Evolutionary conservation across 108 stramenopile genomes (phyloP).

Genomic region (Cyclotella atomus): DNA sequence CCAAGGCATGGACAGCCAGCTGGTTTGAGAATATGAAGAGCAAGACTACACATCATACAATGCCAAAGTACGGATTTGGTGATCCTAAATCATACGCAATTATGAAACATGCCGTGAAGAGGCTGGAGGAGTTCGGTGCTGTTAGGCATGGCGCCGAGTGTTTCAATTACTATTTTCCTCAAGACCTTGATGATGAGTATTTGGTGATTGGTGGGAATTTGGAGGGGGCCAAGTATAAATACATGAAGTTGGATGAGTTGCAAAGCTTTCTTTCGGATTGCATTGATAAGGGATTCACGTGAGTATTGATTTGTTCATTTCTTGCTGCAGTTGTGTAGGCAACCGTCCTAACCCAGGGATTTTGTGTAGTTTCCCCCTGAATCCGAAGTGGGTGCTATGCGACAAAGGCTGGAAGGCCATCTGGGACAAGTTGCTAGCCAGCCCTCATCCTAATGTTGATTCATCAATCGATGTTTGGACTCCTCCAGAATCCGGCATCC

Average conservation of each 20-base stretch:
- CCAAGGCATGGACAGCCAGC: conserved; percentile 64
- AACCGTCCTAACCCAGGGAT: no score
- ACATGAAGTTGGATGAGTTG: conserved; percentile 63
- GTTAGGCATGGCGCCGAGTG: conserved; percentile 79
- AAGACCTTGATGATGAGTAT: conserved; percentile 71
- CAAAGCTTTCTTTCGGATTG: conserved; percentile 55
- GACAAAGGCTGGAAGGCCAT: conserved; percentile 48
- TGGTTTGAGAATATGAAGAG: conserved; percentile 73
- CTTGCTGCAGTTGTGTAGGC: no score
- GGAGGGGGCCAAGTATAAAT: conserved; percentile 56
- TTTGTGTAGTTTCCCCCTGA: conserved; percentile 57
- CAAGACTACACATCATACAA: conserved; percentile 40
- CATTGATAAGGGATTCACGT: conserved; percentile 67
- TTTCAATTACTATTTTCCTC: conserved; percentile 82
- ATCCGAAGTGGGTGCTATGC: conserved; percentile 61
- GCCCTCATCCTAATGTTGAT: conserved; percentile 44
- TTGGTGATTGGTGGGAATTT: conserved; percentile 59
- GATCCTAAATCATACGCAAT: conserved; percentile 78
- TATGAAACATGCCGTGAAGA: conserved; percentile 67
- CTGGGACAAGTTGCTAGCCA: conserved; percentile 45
- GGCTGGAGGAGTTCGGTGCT: conserved; percentile 64
- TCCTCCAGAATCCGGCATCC: conserved; percentile 46
- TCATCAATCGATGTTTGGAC: conserved; percentile 50
- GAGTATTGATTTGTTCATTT: neutral
- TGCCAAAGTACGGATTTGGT: conserved; percentile 75